phyloP scores from a whole-genome alignment of 129 eudicot species.

The Flaveria sonorensis region DNA sequence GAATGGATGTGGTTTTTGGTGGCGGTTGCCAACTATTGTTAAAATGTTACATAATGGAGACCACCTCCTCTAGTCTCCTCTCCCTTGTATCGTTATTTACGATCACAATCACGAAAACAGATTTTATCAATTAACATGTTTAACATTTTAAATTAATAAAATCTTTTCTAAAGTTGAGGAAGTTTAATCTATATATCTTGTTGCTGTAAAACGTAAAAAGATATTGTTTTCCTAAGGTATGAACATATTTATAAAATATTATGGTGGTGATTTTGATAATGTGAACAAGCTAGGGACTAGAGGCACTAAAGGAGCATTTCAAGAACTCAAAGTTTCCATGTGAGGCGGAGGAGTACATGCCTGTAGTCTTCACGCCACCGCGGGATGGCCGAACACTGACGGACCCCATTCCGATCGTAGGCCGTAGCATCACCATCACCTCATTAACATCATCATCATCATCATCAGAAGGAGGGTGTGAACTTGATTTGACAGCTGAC shows the following conservation, averaged over 20 bases:
- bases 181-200: too few relatives aligned
- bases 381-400: slow-evolving; percentile 66
- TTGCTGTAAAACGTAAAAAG: neutral
- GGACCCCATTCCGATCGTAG: slow-evolving; percentile 54
- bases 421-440: slow-evolving; percentile 21
- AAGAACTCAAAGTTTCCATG: slow-evolving; percentile 85
- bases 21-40: too few relatives aligned
- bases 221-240: neutral
- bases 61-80: too few relatives aligned
- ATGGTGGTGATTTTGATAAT: neutral
- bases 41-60: too few relatives aligned
- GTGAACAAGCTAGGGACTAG: slow-evolving; percentile 50
- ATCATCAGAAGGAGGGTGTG: neutral
- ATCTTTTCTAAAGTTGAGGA: too few relatives aligned
- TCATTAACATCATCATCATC: neutral
- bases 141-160: too few relatives aligned
- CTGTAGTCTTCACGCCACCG: slow-evolving; percentile 75
- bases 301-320: slow-evolving; percentile 88
- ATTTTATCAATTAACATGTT: too few relatives aligned
- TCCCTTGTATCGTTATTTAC: too few relatives aligned
- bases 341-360: slow-evolving; percentile 79
- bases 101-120: too few relatives aligned
- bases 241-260: neutral
- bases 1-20: too few relatives aligned
- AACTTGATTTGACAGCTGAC: slow-evolving; percentile 5